A percentile compares a stretch with the other conserved stretches of the same genome.
phyloP scores from a whole-genome alignment of 2,329 filamentous ascomycete species.

The Basipetospora chlamydospora region DNA sequence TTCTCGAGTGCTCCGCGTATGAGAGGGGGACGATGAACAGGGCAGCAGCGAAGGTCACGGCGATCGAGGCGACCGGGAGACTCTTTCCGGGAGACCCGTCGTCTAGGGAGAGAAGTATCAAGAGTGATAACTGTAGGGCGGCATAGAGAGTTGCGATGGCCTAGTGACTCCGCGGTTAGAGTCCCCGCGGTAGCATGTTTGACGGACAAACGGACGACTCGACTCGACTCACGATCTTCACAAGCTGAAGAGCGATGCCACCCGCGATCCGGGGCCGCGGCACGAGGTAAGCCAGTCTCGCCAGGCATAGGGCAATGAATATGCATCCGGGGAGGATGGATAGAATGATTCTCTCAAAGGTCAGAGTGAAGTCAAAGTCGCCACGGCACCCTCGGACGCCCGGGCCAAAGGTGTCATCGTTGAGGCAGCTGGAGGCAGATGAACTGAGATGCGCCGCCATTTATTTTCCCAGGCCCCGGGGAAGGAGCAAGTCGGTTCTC shows the following conservation, averaged over 20 bases:
- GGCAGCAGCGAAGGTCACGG: conserved; percentile 17
- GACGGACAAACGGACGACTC: no score
- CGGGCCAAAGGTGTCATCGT: conserved; percentile 27
- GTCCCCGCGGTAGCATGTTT: no score
- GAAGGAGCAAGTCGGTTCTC: no score
- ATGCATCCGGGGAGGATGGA: conserved; percentile 25
- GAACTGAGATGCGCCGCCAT: no score
- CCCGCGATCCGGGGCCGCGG: conserved; percentile 19
- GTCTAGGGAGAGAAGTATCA: conserved; percentile 16
- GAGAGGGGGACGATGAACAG: conserved; percentile 17
- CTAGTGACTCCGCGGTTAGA: no score
- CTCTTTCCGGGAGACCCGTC: conserved; percentile 8
- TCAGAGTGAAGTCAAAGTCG: conserved; percentile 35
- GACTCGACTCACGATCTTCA: conserved; percentile 17
- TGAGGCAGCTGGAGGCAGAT: no score
- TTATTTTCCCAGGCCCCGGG: no score
- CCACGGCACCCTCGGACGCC: conserved; percentile 27
- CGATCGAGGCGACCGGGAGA: conserved; percentile 14
- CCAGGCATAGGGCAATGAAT: conserved; percentile 21
- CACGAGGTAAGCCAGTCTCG: conserved; percentile 18
- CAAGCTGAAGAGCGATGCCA: conserved; percentile 18
- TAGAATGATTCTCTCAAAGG: conserved; percentile 32
- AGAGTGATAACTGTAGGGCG: conserved; percentile 16
- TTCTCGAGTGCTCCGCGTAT: conserved; percentile 20
- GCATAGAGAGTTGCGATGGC: conserved; percentile 13